Evolutionary conservation across 2,329 filamentous ascomycete genomes (phyloP).

Genomic region (Aureobasidium pullulans): DNA sequence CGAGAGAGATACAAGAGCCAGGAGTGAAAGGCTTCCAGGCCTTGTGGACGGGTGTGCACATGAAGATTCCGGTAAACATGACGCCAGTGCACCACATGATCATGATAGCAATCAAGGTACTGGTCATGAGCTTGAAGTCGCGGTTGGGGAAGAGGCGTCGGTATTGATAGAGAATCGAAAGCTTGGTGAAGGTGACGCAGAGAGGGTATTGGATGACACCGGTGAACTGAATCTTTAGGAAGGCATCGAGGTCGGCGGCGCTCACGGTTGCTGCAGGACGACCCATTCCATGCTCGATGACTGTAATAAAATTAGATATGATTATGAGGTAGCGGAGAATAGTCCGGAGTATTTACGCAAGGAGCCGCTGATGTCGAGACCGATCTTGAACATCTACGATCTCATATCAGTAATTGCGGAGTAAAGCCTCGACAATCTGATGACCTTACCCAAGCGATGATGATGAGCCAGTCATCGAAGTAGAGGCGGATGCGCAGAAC

Average conservation of each 20-base stretch:
- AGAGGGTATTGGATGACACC: constrained; percentile 15
- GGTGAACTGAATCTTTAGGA: constrained; percentile 15
- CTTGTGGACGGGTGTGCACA: constrained; percentile 15
- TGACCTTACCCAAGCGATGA: constrained; percentile 4
- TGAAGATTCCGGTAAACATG: constrained; percentile 15
- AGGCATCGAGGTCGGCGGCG: neutral
- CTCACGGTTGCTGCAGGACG: constrained; percentile 2
- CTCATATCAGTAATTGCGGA: neutral
- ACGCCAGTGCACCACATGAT: constrained; percentile 15
- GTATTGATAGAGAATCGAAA: constrained; percentile 18
- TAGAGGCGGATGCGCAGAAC: constrained; percentile 14
- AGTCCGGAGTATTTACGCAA: constrained; percentile 3
- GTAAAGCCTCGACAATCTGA: neutral
- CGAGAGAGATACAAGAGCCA: constrained; percentile 14
- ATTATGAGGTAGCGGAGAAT: no score
- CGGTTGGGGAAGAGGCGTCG: constrained; percentile 15
- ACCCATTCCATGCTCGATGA: constrained; percentile 16
- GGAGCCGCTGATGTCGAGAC: constrained; percentile 16
- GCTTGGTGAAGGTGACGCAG: constrained; percentile 17
- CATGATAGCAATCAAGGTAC: constrained; percentile 12
- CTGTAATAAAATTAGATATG: neutral
- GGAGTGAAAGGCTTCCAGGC: neutral
- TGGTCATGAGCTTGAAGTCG: constrained; percentile 14
- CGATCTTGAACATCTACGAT: constrained; percentile 15
- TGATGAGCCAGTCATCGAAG: constrained; percentile 17